Evolutionary conservation across 352 stramenopile genomes (phyloP), one percentile per base, ranked within the genome.

Genomic region (Phytopythium delawarense): DNA sequence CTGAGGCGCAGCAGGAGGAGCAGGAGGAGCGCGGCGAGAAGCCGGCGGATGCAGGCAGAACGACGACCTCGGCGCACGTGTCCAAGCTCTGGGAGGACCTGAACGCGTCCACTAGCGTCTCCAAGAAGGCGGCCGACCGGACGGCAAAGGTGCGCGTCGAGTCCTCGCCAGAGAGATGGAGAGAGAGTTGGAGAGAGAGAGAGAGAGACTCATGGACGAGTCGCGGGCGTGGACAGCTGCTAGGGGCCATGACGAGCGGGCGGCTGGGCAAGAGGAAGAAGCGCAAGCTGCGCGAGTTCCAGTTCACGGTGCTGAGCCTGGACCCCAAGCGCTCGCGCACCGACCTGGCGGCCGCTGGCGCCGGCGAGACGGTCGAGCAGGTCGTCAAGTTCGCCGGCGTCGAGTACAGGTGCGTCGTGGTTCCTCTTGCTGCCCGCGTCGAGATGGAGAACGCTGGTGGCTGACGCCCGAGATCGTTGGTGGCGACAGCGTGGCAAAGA

Each of bases 351-450:
- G 67, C 59, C 1, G 39, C 61, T 0, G 66, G 66, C 2, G 30
- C 64, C n/a, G 63, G 71, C 20, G 54, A 71, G 15, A 79, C 79
- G 25, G 64, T 79, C 64, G 76, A 84, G 1, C 59, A 89, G 46
- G 71, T 93, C 37, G 73, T 96, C 53, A 94, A 95, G 66, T 96
- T 93, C 66, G 88, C 88, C 20, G 88, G 88, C 7, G 66, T 91
- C 28, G 80, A 92, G 62, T 96, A 96, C 67, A 92, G 78, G 84
- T 84, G 37, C 32, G 56, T 25, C 35, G 2, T 45, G 4, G 37
- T 20, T 44, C 2, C 4, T 16, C 37, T 2, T 44, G 37, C 3
- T 15, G 37, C 25, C 1, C 25, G 37, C 18, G 37, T 23, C 20
- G 40, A 9, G 13, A 21, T 21, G 40, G 18, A 44, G 25, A 6